phyloP scores from a whole-genome alignment of 805 yeast species.

The Candida nemodendra region DNA sequence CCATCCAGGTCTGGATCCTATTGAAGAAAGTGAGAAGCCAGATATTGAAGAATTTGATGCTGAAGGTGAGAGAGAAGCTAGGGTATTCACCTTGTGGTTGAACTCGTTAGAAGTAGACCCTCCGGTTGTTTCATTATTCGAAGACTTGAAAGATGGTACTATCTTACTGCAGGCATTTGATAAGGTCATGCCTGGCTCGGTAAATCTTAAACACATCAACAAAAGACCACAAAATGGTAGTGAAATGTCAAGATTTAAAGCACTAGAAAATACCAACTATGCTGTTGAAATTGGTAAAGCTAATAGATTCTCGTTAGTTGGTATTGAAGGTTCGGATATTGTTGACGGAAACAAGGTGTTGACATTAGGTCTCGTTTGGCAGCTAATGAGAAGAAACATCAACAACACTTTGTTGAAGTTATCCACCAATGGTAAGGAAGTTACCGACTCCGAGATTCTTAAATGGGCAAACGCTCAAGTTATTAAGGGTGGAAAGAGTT shows the following conservation, averaged over 20 bases:
- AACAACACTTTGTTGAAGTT: constrained; percentile 75
- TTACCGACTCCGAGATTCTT: constrained; percentile 82
- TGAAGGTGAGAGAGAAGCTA: constrained; percentile 98
- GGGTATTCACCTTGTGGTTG: constrained; percentile 97
- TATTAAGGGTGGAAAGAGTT: constrained; percentile 75
- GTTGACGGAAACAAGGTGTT: constrained; percentile 88
- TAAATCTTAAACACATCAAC: constrained; percentile 75
- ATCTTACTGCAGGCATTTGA: constrained; percentile 89
- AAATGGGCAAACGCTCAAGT: constrained; percentile 92
- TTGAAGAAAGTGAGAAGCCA: constrained; percentile 85
- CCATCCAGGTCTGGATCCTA: constrained; percentile 93
- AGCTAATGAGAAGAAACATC: constrained; percentile 95
- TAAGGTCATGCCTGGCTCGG: constrained; percentile 92
- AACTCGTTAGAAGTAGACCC: constrained; percentile 96
- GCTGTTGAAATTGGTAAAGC: constrained; percentile 97
- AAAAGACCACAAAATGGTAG: constrained; percentile 73
- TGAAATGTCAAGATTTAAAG: constrained; percentile 87
- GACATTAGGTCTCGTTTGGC: constrained; percentile 95
- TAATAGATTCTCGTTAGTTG: constrained; percentile 89
- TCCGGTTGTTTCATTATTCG: constrained; percentile 85
- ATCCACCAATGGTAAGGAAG: constrained; percentile 68
- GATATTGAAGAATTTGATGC: constrained; percentile 98
- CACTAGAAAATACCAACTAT: constrained; percentile 95
- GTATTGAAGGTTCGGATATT: constrained; percentile 97
- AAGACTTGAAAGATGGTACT: constrained; percentile 91